Percentiles rank a stretch among this genome's conserved stretches.
Evolutionary conservation across 2,329 filamentous ascomycete species (phyloP).

Genomic region (Bipolaris sorokiniana): DNA sequence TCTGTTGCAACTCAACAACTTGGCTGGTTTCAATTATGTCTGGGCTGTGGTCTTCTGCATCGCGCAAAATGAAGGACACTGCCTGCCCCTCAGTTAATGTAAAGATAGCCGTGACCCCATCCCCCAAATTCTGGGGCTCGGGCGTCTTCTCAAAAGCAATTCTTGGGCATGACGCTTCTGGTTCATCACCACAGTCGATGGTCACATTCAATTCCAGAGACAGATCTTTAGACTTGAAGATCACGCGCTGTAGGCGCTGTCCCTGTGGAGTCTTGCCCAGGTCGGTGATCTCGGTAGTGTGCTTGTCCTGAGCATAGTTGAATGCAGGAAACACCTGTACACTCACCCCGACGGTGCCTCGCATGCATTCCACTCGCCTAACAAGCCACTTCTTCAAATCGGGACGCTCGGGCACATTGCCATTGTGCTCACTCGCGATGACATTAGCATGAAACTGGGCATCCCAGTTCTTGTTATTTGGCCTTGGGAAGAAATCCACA

Average conservation of each 20-base stretch:
- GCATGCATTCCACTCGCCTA: constrained; percentile 73
- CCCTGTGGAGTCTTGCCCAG: constrained; percentile 20
- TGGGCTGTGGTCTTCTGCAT: constrained; percentile 62
- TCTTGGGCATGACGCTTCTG: constrained; percentile 55
- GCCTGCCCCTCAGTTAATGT: constrained; percentile 69
- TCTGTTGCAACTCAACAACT: constrained; percentile 68
- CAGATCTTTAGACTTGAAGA: constrained; percentile 65
- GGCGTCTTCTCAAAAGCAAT: constrained; percentile 63
- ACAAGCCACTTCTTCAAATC: constrained; percentile 72
- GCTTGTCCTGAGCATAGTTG: constrained; percentile 68
- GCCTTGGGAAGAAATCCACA: constrained; percentile 77
- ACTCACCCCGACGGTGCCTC: constrained; percentile 68
- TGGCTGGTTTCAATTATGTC: constrained; percentile 63
- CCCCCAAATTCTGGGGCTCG: constrained; percentile 61
- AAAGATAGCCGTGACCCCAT: constrained; percentile 67
- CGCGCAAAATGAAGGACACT: constrained; percentile 71
- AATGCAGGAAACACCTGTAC: constrained; percentile 70
- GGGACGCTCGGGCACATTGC: constrained; percentile 32
- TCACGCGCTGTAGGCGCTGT: constrained; percentile 51
- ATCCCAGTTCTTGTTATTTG: constrained; percentile 62
- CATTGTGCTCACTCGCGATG: constrained; percentile 33
- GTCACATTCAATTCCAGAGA: constrained; percentile 72
- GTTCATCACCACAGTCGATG: constrained; percentile 65
- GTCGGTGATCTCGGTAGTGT: constrained; percentile 63
- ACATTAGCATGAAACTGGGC: constrained; percentile 44